phyloP scores from a whole-genome alignment of 2,329 filamentous ascomycete genomes.

The Raffaelea ambrosiae region DNA sequence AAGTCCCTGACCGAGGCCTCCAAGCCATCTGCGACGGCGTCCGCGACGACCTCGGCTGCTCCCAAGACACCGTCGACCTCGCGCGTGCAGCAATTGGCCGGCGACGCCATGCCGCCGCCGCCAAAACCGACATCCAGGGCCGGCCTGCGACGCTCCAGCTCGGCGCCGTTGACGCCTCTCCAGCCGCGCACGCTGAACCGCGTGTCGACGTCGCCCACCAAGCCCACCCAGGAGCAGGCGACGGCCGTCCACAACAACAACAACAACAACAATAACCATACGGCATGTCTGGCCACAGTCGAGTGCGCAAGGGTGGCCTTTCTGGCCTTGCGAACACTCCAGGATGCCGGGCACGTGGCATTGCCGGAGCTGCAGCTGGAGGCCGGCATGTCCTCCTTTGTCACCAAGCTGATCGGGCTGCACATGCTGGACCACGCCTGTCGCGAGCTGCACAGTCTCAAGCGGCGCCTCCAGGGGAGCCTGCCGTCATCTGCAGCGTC shows the following conservation, averaged over 20 bases:
- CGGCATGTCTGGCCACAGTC: conserved; percentile 45
- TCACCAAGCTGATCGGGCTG: conserved; percentile 56
- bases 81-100: neutral
- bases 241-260: conserved; percentile 23
- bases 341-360: conserved; percentile 42
- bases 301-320: conserved; percentile 66
- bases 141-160: conserved; percentile 44
- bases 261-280: conserved; percentile 8
- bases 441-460: conserved; percentile 60
- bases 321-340: conserved; percentile 49
- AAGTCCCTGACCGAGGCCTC: conserved; percentile 61
- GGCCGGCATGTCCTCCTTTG: conserved; percentile 61
- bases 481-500: conserved; percentile 5
- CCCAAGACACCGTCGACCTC: neutral
- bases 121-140: conserved; percentile 26
- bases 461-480: conserved; percentile 47
- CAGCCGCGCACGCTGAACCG: conserved; percentile 54
- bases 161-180: conserved; percentile 52
- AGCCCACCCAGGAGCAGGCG: no score
- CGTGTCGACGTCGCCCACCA: conserved; percentile 43
- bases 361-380: conserved; percentile 62
- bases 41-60: conserved; percentile 20
- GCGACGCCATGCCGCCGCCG: conserved; percentile 6
- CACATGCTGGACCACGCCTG: conserved; percentile 59
- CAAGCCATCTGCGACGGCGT: conserved; percentile 30